Conservation (phyloP, 305 asterid genomes). For the Fraxinus greggii region DNA sequence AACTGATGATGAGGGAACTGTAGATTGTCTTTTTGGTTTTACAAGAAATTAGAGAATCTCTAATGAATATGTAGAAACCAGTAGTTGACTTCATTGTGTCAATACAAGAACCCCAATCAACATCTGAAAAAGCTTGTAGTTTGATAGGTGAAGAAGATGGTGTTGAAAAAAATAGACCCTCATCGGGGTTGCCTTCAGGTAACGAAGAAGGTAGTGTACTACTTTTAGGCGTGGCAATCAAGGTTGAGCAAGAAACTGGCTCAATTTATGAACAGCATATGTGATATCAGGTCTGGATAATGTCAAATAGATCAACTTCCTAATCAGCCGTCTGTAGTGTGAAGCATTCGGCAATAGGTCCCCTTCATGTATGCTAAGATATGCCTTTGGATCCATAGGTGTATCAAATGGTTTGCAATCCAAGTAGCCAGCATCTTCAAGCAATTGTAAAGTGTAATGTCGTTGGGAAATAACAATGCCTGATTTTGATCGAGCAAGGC, state of each 20-base stretch:
- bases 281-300: neutral
- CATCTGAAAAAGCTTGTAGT: neutral
- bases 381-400: conserved; percentile 1
- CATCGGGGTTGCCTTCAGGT: neutral
- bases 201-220: neutral
- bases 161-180: neutral
- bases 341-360: neutral
- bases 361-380: neutral
- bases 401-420: neutral
- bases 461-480: neutral
- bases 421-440: neutral
- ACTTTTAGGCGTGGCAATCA: neutral
- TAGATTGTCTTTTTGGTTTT: neutral
- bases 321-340: neutral
- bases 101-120: neutral
- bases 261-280: neutral
- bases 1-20: neutral
- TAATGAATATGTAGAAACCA: neutral
- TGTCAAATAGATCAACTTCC: neutral
- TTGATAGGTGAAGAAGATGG: neutral
- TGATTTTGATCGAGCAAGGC: neutral
- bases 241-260: neutral
- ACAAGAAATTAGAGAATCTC: neutral
- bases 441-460: neutral
- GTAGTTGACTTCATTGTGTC: neutral